Evolutionary conservation across 2,329 filamentous ascomycete genomes (phyloP).

Genomic region (Curvularia spicifera): DNA sequence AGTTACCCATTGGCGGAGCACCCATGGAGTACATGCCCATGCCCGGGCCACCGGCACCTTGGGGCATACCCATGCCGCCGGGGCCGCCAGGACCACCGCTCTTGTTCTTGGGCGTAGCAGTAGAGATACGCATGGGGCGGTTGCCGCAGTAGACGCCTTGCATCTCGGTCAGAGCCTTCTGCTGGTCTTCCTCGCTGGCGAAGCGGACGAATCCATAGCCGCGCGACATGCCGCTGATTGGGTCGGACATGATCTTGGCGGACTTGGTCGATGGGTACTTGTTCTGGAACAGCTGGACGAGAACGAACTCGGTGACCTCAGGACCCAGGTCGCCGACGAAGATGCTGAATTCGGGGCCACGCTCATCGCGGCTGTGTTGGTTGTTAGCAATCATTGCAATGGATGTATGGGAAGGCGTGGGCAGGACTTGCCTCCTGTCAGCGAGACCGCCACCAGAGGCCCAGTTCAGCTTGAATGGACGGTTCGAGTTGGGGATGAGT

Average conservation of each 20-base stretch:
- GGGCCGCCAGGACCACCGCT: slow-evolving; percentile 61
- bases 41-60: slow-evolving; percentile 47
- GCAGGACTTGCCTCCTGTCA: slow-evolving; percentile 75
- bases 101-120: slow-evolving; percentile 95
- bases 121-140: slow-evolving; percentile 97
- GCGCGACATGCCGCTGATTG: slow-evolving; percentile 95
- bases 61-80: slow-evolving; percentile 60
- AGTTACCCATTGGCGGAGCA: slow-evolving; percentile 67
- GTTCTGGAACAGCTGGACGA: slow-evolving; percentile 95
- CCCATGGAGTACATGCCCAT: slow-evolving; percentile 74
- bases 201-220: slow-evolving; percentile 99
- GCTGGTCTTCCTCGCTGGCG: slow-evolving; percentile 92
- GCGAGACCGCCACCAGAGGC: slow-evolving; percentile 94
- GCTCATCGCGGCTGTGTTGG: slow-evolving; percentile 74
- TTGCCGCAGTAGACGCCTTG: slow-evolving; percentile 99
- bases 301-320: slow-evolving; percentile 97
- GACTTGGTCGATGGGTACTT: slow-evolving; percentile 98
- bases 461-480: slow-evolving; percentile 99
- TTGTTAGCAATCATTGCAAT: slow-evolving; percentile 22
- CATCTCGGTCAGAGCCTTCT: slow-evolving; percentile 96
- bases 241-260: slow-evolving; percentile 99
- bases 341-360: slow-evolving; percentile 94
- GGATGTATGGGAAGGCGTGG: neutral
- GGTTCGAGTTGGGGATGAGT: slow-evolving; percentile 89
- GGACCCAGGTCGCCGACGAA: slow-evolving; percentile 98